Percentiles rank a stretch among this genome's conserved stretches.
Conservation (phyloP, 805 yeast species). For the Yamadazyma akitaensis region DNA sequence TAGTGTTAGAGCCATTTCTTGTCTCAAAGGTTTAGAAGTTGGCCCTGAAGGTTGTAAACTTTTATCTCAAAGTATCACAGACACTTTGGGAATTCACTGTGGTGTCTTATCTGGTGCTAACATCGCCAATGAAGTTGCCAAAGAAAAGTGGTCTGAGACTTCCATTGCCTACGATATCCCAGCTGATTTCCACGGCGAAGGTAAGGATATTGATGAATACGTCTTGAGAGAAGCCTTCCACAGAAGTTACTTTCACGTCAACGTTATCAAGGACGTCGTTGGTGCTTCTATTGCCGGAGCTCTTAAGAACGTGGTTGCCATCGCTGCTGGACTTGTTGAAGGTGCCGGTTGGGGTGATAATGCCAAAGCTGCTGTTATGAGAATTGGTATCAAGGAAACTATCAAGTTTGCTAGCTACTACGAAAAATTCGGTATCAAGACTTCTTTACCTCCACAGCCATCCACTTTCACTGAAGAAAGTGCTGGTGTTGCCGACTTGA, state of each 20-base stretch:
- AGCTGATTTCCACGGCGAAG: constrained; percentile 60
- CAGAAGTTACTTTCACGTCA: constrained; percentile 96
- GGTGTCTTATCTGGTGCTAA: constrained; percentile 98
- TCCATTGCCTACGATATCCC: constrained; percentile 89
- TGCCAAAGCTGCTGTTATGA: constrained; percentile 96
- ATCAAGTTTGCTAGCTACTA: constrained; percentile 66
- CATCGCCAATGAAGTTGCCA: constrained; percentile 95
- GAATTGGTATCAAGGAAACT: constrained; percentile 90
- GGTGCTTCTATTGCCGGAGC: constrained; percentile 98
- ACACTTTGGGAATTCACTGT: constrained; percentile 80
- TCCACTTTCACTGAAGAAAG: constrained; percentile 88
- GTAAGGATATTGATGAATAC: constrained; percentile 66
- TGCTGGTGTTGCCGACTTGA: constrained; percentile 97
- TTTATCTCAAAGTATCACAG: constrained; percentile 74
- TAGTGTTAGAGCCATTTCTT: constrained; percentile 81
- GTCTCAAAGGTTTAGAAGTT: constrained; percentile 93
- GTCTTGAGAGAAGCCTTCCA: constrained; percentile 85
- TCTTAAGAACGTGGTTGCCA: constrained; percentile 90
- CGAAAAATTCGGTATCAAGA: constrained; percentile 55
- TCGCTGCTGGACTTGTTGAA: constrained; percentile 96
- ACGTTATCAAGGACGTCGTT: constrained; percentile 87
- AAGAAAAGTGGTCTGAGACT: constrained; percentile 95
- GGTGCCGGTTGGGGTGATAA: constrained; percentile 99
- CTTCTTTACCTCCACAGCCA: constrained; percentile 57
- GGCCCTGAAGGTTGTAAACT: constrained; percentile 80